Evolutionary conservation across 306 rosid genomes (phyloP), one percentile per base, ranked within the genome.

Genomic region (Erythrophleum fordii): DNA sequence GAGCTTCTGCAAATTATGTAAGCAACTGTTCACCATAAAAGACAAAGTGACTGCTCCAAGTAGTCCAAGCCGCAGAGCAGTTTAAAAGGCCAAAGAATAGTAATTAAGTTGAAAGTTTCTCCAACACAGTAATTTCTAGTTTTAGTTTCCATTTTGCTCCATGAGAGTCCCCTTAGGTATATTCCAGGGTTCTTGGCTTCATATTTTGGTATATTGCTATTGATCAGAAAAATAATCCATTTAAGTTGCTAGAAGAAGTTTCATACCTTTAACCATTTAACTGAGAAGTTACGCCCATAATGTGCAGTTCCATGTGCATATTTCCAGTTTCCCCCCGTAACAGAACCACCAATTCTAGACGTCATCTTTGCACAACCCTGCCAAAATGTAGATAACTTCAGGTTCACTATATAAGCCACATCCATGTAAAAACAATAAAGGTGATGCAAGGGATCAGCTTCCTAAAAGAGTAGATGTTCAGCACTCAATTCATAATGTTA

Each of bases 341-440:
- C 93, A 80, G 98, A 93, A 68, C 93, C 99, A 84, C 99, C 99
- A 71, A 93, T 96, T 87, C 99, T 96, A 81, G 99, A 88, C 81
- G 89, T 91, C 99, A 96, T 96, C 94, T 93, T 96, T 81, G 99
- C 99, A 87, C 97, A 96, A 78, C 99, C 99, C 99, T 96, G 81
- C 83, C 53, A 84, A 86, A 79, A 76, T 5, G 69, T 58, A 80
- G 48, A 81, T 20, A 29, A 56, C 55, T 77, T 80, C 72, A 77
- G 61, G 41, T 80, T 78, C 56, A 61, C 66, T n/a, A 45, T 51
- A 68, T 66, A 65, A 17, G 28, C 74, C 66, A 76, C n/a, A 52
- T 11, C 65, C 65, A 80, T 42, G 25, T 69, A 25, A 58, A 56
- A 58, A 58, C 8, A 25, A 16, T 3, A 65, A 60, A 75, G 62